Percentiles rank a stretch among this genome's conserved stretches.
Evolutionary conservation across 768 basidiomycete species (phyloP).

Genomic region (Hericium erinaceus): DNA sequence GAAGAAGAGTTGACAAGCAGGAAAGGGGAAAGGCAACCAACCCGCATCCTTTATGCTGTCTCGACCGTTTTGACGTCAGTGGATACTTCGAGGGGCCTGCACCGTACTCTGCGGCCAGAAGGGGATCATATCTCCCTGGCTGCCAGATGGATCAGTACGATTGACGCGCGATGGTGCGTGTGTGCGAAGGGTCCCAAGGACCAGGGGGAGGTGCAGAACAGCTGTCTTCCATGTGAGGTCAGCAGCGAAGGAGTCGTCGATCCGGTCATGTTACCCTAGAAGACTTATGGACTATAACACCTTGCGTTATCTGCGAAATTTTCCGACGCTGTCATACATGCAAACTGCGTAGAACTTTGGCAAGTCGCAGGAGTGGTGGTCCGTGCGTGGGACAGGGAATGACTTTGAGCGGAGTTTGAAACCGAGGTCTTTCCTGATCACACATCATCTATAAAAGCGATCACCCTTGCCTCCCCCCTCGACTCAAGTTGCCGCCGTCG

Average conservation of each 20-base stretch:
- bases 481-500: conserved; percentile 21
- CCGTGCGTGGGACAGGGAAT: conserved; percentile 38
- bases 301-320: no score
- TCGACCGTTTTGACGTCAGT: background rate
- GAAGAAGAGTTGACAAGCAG: background rate
- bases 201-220: background rate
- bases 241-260: no score
- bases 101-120: background rate
- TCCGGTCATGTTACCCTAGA: no score
- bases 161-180: background rate
- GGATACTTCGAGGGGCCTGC: background rate
- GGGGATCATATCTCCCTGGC: background rate
- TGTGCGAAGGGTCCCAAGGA: background rate
- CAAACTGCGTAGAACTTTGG: no score
- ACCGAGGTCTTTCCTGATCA: conserved; percentile 27
- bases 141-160: background rate
- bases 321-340: no score
- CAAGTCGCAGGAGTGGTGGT: no score
- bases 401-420: conserved; percentile 33
- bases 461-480: conserved; percentile 24
- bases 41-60: background rate
- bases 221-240: no score
- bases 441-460: conserved; percentile 33
- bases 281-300: no score
- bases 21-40: background rate